Conservation (phyloP, 1,284 basidiomycete species). For the Puccinia coronata region DNA sequence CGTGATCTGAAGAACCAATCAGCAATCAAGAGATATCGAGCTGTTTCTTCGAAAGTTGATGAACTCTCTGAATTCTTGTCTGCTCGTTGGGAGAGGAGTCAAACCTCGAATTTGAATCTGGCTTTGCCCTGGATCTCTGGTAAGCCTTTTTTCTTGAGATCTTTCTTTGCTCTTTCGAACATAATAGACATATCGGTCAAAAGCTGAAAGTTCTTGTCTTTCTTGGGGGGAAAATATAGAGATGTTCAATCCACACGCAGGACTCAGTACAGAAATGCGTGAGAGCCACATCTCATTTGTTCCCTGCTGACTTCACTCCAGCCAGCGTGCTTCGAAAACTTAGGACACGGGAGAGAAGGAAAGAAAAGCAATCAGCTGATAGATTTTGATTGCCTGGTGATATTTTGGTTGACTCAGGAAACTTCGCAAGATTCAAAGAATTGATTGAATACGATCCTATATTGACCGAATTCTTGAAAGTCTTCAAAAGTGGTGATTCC, state of each 20-base stretch:
- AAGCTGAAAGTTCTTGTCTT: neutral
- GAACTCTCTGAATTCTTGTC: neutral
- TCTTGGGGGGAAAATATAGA: neutral
- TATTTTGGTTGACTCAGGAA: neutral
- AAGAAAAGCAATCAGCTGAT: neutral
- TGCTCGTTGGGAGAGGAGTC: neutral
- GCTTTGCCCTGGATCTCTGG: conserved; percentile 8
- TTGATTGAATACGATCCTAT: neutral
- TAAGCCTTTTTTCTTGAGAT: neutral
- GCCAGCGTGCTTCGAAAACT: too few species aligned
- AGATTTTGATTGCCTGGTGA: too few species aligned
- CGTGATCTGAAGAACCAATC: neutral
- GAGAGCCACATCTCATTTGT: neutral
- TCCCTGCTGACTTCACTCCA: too few species aligned
- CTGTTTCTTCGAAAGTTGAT: neutral
- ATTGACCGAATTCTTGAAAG: neutral
- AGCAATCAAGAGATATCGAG: neutral
- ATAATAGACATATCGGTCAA: neutral
- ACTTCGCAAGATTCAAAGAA: neutral
- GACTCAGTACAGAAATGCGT: conserved; percentile 7
- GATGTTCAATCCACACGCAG: neutral
- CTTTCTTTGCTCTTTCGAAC: neutral
- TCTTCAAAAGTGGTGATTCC: neutral
- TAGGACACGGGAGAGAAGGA: neutral
- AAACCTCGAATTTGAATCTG: neutral